Base-by-base conservation (phyloP, 2,329 filamentous ascomycete species). In the Sporothrix sp. region DNA sequence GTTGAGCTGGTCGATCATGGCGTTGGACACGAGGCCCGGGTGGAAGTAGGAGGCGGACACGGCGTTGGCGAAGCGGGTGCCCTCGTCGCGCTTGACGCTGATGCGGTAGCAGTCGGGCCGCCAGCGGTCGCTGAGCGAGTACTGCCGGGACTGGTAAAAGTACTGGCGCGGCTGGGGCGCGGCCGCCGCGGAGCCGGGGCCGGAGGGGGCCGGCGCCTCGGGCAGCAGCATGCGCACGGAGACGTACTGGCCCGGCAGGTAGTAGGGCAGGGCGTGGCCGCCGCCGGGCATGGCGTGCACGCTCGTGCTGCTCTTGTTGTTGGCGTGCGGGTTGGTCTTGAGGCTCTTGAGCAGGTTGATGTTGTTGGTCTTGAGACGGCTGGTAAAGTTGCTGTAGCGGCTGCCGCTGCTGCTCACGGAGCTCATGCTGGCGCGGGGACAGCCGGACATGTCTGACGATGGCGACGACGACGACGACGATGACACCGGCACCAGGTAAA, bases 161-260 rank as follows among this genome's bases (percentile, higher is more conserved):
- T 76, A 75, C 21, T 36, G 9, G 10, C 21, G 55, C 76, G 30
- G 68, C 0, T 70, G 68, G 16, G 25, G 32, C 5, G 37, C 35
- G 7, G 16, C n/a, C 7, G 11, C 18, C 13, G 38, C 28, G 11
- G 13, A 21, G 42, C n/a, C 11, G 37, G 11, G 7, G 25, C 28
- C 10, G 28, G 2, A 27, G 18, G n/a, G 11, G 20, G 11, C 27
- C 10, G 33, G 14, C 21, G 35, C 36, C 18, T 52, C 53, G 1
- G 78, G 75, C 0, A 85, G 73, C 45, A 73, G 69, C 7, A 82
- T 63, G 45, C 75, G 74, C 42, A 87, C 66, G 0, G 81, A 84
- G 54, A 86, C 74, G 61, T 87, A 89, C 65, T 89, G 84, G 32
- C 85, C 85, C 0, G 85, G 83, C 52, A 75, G 70, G 69, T 78